Conservation (phyloP, 352 stramenopile species). For the Thalassiosira pacifica region DNA sequence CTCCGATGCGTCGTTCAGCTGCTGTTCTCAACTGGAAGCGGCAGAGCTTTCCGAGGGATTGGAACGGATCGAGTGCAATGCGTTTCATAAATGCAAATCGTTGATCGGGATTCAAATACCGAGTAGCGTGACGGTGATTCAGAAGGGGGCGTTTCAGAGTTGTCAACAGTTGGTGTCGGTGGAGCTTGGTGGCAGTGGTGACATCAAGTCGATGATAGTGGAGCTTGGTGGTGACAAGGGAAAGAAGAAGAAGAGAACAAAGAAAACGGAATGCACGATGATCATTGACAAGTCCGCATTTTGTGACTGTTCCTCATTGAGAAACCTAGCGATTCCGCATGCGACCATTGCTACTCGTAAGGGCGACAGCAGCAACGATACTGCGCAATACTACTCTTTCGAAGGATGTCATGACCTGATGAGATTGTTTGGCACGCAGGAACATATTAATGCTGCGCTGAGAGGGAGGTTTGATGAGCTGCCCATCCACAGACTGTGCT, state of each 20-base stretch:
- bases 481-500: constrained; percentile 22
- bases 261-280: neutral
- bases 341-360: too few relatives aligned
- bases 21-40: neutral
- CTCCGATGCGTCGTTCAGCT: neutral
- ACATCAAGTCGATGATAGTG: too few relatives aligned
- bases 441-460: neutral
- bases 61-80: constrained; percentile 5
- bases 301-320: neutral
- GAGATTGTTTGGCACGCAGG: neutral
- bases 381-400: neutral
- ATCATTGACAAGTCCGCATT: neutral
- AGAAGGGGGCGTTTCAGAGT: neutral
- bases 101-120: neutral
- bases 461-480: constrained; percentile 31
- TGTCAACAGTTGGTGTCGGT: neutral
- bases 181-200: neutral
- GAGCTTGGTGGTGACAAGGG: too few relatives aligned
- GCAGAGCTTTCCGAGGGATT: neutral
- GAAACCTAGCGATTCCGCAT: neutral
- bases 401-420: neutral
- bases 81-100: neutral
- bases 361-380: neutral
- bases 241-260: neutral
- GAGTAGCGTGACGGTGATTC: neutral